Base-by-base conservation (phyloP, 2,329 filamentous ascomycete species). In the Fonsecaea erecta region DNA sequence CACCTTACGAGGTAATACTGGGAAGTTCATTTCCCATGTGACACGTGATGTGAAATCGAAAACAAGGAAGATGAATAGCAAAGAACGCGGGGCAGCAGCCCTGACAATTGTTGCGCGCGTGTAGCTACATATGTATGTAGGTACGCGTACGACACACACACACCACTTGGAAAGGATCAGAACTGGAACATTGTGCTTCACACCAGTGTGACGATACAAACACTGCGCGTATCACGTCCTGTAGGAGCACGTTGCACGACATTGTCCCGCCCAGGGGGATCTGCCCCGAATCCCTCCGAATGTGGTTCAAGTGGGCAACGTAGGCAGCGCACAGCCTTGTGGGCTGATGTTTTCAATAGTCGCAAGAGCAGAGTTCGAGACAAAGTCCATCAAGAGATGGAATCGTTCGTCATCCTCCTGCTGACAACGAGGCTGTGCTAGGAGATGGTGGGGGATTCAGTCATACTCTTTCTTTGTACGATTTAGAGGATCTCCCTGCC, bases 151-250 rank as follows among this genome's bases (percentile, higher is more conserved):
- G 43, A 48, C 57, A n/a, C n/a, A n/a, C n/a, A n/a, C n/a, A n/a
- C n/a, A n/a, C n/a, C n/a, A n/a, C n/a, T n/a, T 35, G 18, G 43
- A n/a, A 8, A 60, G 24, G 51, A 51, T 37, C n/a, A 30, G 26
- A 30, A 60, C 57, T 60, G 57, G 46, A 52, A 60, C 57, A 60
- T 52, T 52, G 57, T 60, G 46, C 57, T 26, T 26, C 57, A 35
- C 18, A 37, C 26, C 43, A n/a, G 52, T 53, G 7, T 32, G 14
- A 30, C 9, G n/a, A 21, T 48, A 48, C 43, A 26, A 26, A 24
- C 43, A 48, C 21, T 21, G 26, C 43, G 21, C 18, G 11, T 48
- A 4, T 12, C 43, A 24, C 43, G 28, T 30, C n/a, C 28, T 30
- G 28, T 3, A 3, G 28, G 3, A 4, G 28, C 28, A 30, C 28